Evolutionary conservation across 202 grass and related monocot species (phyloP).

Genomic region (Dendrocalamus latiflorus): DNA sequence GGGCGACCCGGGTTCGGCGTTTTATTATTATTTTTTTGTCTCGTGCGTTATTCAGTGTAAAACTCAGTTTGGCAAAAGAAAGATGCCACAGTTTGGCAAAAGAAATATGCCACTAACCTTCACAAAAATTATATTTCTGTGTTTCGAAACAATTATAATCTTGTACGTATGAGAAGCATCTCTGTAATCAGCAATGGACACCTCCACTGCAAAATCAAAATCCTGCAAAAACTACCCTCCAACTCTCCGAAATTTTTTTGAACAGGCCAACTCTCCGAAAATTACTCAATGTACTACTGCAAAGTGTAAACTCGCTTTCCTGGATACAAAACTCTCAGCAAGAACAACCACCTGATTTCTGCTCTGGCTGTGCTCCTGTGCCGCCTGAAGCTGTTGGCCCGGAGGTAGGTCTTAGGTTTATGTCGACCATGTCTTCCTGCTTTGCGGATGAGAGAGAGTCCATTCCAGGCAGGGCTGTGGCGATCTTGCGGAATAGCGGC

Average conservation of each 20-base stretch:
- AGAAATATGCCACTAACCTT: background rate
- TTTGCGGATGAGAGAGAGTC: slow-evolving; percentile 38
- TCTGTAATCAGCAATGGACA: background rate
- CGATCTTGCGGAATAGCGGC: slow-evolving; percentile 75
- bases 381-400: slow-evolving; percentile 4
- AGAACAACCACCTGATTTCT: slow-evolving; percentile 45
- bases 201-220: background rate
- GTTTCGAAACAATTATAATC: background rate
- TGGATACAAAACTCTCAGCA: slow-evolving; percentile 28
- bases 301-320: background rate
- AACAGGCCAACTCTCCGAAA: background rate
- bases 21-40: background rate
- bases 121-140: background rate
- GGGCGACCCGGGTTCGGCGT: slow-evolving; percentile 61
- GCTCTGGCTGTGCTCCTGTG: background rate
- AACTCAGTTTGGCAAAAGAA: background rate
- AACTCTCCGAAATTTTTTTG: background rate
- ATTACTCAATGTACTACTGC: background rate
- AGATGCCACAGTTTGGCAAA: background rate
- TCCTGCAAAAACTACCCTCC: background rate
- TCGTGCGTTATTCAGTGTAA: background rate
- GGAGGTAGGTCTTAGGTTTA: slow-evolving; percentile 50
- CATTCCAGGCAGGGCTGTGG: slow-evolving; percentile 59
- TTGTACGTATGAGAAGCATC: background rate
- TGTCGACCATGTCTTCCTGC: slow-evolving; percentile 73